Evolutionary conservation across 768 basidiomycete species (phyloP).

Genomic region (Crepidotus variabilis): DNA sequence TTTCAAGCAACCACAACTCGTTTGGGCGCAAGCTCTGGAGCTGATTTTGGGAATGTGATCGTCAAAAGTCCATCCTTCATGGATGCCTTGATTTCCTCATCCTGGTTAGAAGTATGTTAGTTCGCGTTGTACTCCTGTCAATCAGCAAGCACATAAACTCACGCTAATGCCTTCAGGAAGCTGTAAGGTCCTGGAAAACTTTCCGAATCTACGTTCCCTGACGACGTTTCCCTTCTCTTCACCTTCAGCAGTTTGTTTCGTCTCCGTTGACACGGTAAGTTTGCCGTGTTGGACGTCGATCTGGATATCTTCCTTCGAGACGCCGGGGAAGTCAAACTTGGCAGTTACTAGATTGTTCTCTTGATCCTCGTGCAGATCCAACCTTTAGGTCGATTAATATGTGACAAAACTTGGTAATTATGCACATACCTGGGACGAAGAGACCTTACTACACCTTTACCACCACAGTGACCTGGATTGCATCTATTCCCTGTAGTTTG

Average conservation of each 20-base stretch:
- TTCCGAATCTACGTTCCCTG: slow-evolving; percentile 47
- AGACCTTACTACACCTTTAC: no score
- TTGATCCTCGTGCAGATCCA: slow-evolving; percentile 50
- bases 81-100: slow-evolving; percentile 25
- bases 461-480: no score
- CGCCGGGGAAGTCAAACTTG: slow-evolving; percentile 55
- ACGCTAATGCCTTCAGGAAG: slow-evolving; percentile 53
- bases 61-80: slow-evolving; percentile 48
- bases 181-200: slow-evolving; percentile 38
- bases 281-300: slow-evolving; percentile 50
- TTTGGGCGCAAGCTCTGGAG: slow-evolving; percentile 26
- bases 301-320: slow-evolving; percentile 46
- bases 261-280: slow-evolving; percentile 49
- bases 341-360: slow-evolving; percentile 47
- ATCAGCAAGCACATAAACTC: not conserved
- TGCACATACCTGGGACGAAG: not conserved
- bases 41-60: slow-evolving; percentile 47
- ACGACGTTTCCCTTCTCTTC: slow-evolving; percentile 37
- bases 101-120: slow-evolving; percentile 22
- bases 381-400: slow-evolving; percentile 23
- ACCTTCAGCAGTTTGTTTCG: slow-evolving; percentile 24
- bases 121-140: not conserved
- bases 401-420: not conserved
- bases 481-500: no score
- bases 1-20: slow-evolving; percentile 28